Conservation (phyloP, 495 filamentous ascomycete genomes). For the Podospora tetraspora region DNA sequence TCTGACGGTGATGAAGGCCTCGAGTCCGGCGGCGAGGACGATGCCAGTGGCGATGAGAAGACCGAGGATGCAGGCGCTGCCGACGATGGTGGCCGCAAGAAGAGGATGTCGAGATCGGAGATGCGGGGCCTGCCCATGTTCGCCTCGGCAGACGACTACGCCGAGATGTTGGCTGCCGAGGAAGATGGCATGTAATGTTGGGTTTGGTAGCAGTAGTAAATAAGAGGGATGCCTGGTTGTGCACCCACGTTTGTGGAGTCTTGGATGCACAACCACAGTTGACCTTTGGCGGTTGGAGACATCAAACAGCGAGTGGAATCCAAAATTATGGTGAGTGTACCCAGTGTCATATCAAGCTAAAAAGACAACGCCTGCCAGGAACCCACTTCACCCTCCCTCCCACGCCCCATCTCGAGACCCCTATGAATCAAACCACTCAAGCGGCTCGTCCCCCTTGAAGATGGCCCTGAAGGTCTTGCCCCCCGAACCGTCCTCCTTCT, state of each 20-base stretch:
- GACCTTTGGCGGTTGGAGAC: background rate
- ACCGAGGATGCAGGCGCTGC: constrained; percentile 26
- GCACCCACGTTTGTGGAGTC: background rate
- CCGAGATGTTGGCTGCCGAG: constrained; percentile 71
- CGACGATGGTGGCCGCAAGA: constrained; percentile 30
- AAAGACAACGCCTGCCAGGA: background rate
- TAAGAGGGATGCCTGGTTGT: background rate
- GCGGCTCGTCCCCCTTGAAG: constrained; percentile 45
- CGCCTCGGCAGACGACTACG: constrained; percentile 90
- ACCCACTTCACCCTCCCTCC: background rate
- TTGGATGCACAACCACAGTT: background rate
- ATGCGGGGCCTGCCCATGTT: constrained; percentile 86
- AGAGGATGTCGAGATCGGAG: constrained; percentile 68
- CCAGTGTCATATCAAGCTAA: background rate
- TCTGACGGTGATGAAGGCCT: constrained; percentile 43
- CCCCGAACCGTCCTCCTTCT: constrained; percentile 41
- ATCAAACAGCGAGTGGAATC: background rate
- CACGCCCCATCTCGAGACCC: background rate
- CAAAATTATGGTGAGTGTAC: background rate
- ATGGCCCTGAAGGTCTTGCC: constrained; percentile 47
- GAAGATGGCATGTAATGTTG: constrained; percentile 49
- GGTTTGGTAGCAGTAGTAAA: background rate
- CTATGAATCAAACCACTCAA: constrained; percentile 56
- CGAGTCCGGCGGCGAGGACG: constrained; percentile 26
- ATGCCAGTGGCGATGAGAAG: constrained; percentile 16